Evolutionary conservation across 352 stramenopile genomes (phyloP).

Genomic region (Salisapilia sapeloensis): DNA sequence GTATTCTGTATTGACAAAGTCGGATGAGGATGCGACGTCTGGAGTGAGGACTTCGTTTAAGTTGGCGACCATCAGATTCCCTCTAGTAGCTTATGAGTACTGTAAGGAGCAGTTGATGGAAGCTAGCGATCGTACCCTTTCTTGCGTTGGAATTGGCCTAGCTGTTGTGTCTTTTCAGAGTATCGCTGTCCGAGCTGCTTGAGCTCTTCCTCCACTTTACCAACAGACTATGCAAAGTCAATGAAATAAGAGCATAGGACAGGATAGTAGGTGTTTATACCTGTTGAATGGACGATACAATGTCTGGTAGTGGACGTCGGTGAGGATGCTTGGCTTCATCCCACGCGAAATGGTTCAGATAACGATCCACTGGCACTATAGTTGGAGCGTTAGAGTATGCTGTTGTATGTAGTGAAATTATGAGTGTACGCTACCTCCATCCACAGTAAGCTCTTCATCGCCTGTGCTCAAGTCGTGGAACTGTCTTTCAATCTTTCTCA

Average conservation of each 20-base stretch:
- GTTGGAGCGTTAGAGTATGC: neutral
- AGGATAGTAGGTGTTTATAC: constrained; percentile 15
- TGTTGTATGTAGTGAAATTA: neutral
- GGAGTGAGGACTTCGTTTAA: constrained; percentile 90
- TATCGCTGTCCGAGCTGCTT: constrained; percentile 89
- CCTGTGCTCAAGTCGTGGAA: constrained; percentile 88
- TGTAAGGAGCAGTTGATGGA: neutral
- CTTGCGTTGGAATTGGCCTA: constrained; percentile 85
- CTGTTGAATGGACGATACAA: constrained; percentile 89
- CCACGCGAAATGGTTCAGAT: constrained; percentile 96
- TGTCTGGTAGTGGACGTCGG: constrained; percentile 89
- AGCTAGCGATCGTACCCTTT: constrained; percentile 38
- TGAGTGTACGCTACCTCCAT: constrained; percentile 24
- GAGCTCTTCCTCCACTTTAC: constrained; percentile 95
- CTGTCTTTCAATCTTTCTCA: constrained; percentile 95
- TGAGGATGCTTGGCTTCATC: constrained; percentile 96
- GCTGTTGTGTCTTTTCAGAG: constrained; percentile 86
- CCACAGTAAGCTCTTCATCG: constrained; percentile 69
- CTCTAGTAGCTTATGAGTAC: constrained; percentile 10
- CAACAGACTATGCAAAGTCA: constrained; percentile 36
- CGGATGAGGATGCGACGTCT: constrained; percentile 70
- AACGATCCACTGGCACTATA: constrained; percentile 83
- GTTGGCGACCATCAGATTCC: constrained; percentile 90
- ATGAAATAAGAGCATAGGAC: neutral
- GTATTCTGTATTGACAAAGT: constrained; percentile 95